These are phyloP conservation scores for Verticillium dahliae DNA, from an alignment of 2,329 filamentous ascomycete genomes.

Conservation along the genomic window DNA sequence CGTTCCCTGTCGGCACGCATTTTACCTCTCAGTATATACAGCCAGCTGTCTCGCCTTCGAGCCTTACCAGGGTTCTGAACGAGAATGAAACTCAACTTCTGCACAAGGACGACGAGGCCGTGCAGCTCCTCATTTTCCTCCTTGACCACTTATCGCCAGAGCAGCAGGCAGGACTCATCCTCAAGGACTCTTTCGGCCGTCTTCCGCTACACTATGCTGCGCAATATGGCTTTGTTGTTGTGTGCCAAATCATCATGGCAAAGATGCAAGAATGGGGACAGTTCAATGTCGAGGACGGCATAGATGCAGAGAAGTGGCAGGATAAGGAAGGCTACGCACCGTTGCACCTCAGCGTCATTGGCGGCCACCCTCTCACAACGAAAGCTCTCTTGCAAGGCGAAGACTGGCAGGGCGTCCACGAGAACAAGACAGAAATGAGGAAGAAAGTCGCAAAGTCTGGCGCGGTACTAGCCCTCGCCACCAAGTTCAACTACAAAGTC, in stretches of 20 bases:
- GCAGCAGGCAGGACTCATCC: constrained; percentile 62
- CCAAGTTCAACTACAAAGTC: constrained; percentile 75
- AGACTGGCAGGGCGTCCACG: constrained; percentile 61
- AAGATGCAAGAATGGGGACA: constrained; percentile 86
- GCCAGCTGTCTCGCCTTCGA: constrained; percentile 63
- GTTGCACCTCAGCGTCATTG: constrained; percentile 85
- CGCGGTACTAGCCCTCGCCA: constrained; percentile 79
- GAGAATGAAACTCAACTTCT: constrained; percentile 63
- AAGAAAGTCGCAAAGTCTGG: constrained; percentile 75
- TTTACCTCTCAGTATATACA: constrained; percentile 70
- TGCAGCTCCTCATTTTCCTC: constrained; percentile 57
- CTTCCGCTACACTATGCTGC: constrained; percentile 89
- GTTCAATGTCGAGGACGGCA: constrained; percentile 77
- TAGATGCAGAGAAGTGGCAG: constrained; percentile 85
- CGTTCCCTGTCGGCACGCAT: constrained; percentile 42
- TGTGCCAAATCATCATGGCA: constrained; percentile 80
- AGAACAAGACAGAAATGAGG: constrained; percentile 57
- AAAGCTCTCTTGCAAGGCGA: constrained; percentile 74
- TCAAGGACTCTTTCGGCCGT: constrained; percentile 72
- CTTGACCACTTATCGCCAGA: constrained; percentile 61
- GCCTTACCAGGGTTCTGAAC: constrained; percentile 54
- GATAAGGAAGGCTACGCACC: constrained; percentile 88
- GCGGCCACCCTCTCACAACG: constrained; percentile 82
- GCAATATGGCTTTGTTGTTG: constrained; percentile 88
- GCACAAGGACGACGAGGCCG: constrained; percentile 64